Conservation (phyloP, 2,329 filamentous ascomycete species). For the Dissoconium aciculare region DNA sequence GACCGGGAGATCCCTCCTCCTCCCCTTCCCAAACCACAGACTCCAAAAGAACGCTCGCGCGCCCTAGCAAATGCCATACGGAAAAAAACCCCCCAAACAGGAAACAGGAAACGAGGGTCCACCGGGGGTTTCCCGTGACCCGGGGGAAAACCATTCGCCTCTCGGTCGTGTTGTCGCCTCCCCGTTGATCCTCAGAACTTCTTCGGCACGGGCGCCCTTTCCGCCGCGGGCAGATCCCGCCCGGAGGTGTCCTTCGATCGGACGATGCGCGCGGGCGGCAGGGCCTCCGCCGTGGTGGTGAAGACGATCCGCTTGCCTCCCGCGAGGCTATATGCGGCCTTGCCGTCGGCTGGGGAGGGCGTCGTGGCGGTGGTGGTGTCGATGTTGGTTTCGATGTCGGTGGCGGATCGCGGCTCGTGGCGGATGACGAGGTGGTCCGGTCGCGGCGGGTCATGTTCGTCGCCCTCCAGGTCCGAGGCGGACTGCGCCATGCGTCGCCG, state of each 20-base stretch:
- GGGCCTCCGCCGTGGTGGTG: slow-evolving; percentile 15
- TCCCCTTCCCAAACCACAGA: not conserved
- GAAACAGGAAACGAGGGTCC: slow-evolving; percentile 5
- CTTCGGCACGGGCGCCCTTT: slow-evolving; percentile 30
- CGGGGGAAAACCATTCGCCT: too few relatives aligned
- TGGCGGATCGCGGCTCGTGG: too few relatives aligned
- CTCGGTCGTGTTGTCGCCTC: too few relatives aligned
- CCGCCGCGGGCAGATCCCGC: slow-evolving; percentile 29
- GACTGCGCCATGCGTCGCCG: too few relatives aligned
- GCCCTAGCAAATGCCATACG: not conserved
- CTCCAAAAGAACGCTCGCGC: slow-evolving; percentile 3
- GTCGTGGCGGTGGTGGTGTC: too few relatives aligned
- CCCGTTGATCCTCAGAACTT: slow-evolving; percentile 4
- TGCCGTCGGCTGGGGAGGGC: too few relatives aligned
- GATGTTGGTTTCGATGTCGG: too few relatives aligned
- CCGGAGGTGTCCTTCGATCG: slow-evolving; percentile 29
- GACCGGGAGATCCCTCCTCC: not conserved
- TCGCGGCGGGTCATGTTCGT: too few relatives aligned
- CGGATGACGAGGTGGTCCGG: too few relatives aligned
- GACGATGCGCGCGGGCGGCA: slow-evolving; percentile 19
- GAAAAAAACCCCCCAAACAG: slow-evolving; percentile 1
- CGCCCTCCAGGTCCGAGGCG: slow-evolving; percentile 7
- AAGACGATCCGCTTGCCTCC: slow-evolving; percentile 14
- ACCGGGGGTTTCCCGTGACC: too few relatives aligned
- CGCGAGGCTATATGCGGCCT: slow-evolving; percentile 11